These are phyloP conservation scores for Agaricus bisporus DNA, from an alignment of 768 basidiomycete genomes.

Conservation along the genomic window DNA sequence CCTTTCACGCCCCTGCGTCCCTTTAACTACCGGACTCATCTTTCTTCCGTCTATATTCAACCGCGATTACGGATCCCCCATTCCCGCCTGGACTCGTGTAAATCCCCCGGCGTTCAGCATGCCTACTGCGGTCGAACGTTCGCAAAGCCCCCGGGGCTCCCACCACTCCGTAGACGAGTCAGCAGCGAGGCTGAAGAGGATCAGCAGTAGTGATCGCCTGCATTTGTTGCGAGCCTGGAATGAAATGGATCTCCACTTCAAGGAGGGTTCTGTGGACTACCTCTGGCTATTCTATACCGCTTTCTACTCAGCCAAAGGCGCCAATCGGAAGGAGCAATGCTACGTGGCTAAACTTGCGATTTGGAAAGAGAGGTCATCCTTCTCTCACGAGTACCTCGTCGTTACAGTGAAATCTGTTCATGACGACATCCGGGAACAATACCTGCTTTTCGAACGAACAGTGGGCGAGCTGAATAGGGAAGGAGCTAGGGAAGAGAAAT, in stretches of 20 bases:
- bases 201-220: neutral
- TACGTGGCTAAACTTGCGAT: neutral
- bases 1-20: no score
- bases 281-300: conserved; percentile 3
- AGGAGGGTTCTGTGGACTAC: neutral
- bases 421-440: neutral
- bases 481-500: neutral
- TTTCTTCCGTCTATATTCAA: no score
- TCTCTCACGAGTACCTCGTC: conserved; percentile 1
- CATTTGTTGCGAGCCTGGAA: neutral
- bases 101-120: no score
- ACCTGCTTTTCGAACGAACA: neutral
- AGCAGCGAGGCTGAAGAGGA: neutral
- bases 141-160: no score
- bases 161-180: no score
- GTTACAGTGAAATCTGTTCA: neutral
- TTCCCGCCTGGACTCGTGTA: no score
- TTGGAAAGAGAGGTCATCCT: neutral
- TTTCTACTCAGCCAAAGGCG: neutral
- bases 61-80: no score
- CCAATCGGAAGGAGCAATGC: neutral
- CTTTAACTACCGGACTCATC: no score
- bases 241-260: neutral
- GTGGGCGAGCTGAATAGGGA: neutral
- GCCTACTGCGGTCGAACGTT: no score